Evolutionary conservation across 108 stramenopile species (phyloP), one percentile per base, ranked within the genome.

Genomic region (Pseudonitzschia pungens): DNA sequence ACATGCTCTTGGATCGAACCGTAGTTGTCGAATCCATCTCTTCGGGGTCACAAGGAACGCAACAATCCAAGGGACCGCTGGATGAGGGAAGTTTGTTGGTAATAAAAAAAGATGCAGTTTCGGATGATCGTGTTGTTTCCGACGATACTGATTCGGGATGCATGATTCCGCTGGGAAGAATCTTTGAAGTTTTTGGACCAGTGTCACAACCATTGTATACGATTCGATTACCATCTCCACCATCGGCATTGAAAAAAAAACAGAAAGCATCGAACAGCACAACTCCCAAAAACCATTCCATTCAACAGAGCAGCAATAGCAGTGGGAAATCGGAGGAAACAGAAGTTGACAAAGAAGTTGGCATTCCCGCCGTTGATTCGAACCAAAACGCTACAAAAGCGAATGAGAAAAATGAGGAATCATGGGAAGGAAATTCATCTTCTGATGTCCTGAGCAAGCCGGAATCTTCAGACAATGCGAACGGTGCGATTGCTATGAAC

Each of bases 141-240:
- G 36, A 69, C 31, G 54, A 26, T 44, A 26, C 40, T 31, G 59
- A 60, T 32, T 6, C 69, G 22, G 16, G 10, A 28, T 50, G 24
- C 26, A 73, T 44, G 67, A 54, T 79, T 71, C 81, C 77, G 27
- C 44, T 92, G 54, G 94, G 94, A 11, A 87, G 84, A 73, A 77
- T 95, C 8, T 81, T 91, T 60, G 94, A 95, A 71, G 87, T 92
- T 12, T 95, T 95, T 80, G 94, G 94, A 22, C 94, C 94, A 15
- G 89, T 95, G 4, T 73, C 83, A 18, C 69, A 81, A 71, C 94
- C 94, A n/a, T 71, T 95, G 29, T 95, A 95, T 74, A 88, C 87
- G 26, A 80, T 95, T 63, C 83, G 88, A 51, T 72, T 92, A 55
- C 80, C 80, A 24, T 53, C 70, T 33, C 63, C 67, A 31, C 64